Evolutionary conservation across 306 rosid genomes (phyloP).

Genomic region (Malus sieversii): DNA sequence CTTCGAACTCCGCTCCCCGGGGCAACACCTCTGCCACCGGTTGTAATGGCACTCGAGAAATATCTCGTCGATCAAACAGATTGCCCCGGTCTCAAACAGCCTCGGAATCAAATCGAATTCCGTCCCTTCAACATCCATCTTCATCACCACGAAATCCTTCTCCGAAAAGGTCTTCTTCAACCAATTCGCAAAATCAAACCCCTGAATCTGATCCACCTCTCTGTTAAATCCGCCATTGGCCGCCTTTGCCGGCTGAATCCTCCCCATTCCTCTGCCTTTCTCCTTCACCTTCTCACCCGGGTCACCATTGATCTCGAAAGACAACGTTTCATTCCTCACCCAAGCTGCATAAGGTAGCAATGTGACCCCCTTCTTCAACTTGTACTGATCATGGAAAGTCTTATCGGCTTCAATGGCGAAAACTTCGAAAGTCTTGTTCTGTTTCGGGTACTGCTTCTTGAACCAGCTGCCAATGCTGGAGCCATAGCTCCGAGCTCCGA

Average conservation of each 20-base stretch:
- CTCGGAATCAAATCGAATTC: conserved; percentile 85
- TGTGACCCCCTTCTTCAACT: conserved; percentile 58
- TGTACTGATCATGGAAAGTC: conserved; percentile 70
- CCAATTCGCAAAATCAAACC: conserved; percentile 84
- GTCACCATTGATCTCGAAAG: conserved; percentile 70
- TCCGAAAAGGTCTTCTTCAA: conserved; percentile 55
- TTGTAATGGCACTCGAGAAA: conserved; percentile 95
- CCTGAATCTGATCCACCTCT: conserved; percentile 73
- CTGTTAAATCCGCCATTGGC: conserved; percentile 30
- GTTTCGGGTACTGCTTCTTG: conserved; percentile 92
- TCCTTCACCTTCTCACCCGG: conserved; percentile 61
- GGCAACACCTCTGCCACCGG: conserved; percentile 97
- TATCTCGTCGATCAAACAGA: conserved; percentile 84
- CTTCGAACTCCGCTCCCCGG: conserved; percentile 83
- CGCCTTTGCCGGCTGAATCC: conserved; percentile 61
- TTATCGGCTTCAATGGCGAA: conserved; percentile 91
- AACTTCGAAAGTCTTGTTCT: conserved; percentile 83
- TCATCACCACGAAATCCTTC: conserved; percentile 95
- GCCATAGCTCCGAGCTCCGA: conserved; percentile 93
- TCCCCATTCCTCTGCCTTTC: conserved; percentile 91
- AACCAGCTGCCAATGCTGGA: conserved; percentile 98
- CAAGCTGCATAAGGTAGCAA: conserved; percentile 87
- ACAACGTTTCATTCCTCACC: conserved; percentile 83
- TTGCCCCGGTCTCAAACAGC: conserved; percentile 78
- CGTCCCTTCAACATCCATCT: conserved; percentile 97